A percentile compares a stretch with the other conserved stretches of the same genome.
phyloP scores from a whole-genome alignment of 2,329 filamentous ascomycete species.

The Paracorniculantispora psalliotae region DNA sequence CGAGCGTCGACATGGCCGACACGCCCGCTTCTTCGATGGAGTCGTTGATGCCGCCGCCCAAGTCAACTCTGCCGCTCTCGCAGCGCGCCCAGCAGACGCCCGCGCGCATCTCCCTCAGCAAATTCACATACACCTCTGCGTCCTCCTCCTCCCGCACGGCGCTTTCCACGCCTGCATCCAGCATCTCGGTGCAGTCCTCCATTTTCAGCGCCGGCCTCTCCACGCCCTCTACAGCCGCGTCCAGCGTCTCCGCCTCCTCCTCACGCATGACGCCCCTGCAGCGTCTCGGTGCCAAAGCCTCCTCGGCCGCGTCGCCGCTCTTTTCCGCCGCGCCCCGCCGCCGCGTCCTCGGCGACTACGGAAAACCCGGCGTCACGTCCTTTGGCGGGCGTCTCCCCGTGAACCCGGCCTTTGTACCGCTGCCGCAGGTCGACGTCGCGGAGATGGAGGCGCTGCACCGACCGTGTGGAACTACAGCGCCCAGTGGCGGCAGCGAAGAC shows the following conservation, averaged over 20 bases:
- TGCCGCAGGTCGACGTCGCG: conserved; percentile 49
- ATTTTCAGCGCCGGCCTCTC: conserved; percentile 30
- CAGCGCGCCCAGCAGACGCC: conserved; percentile 20
- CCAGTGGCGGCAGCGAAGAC: conserved; percentile 49
- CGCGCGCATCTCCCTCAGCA: conserved; percentile 22
- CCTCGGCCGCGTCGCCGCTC: conserved; percentile 16
- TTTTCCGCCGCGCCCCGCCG: not conserved
- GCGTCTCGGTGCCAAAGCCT: conserved; percentile 45
- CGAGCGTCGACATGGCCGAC: not conserved
- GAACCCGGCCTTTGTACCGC: conserved; percentile 50
- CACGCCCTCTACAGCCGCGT: conserved; percentile 37
- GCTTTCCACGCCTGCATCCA: conserved; percentile 31
- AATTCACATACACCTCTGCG: conserved; percentile 27
- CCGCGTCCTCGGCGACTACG: not conserved
- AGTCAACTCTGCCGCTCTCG: conserved; percentile 18
- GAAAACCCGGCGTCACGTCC: conserved; percentile 22
- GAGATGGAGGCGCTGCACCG: conserved; percentile 49
- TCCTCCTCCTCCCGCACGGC: conserved; percentile 22
- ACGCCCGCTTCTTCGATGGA: conserved; percentile 22
- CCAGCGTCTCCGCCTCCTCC: conserved; percentile 38
- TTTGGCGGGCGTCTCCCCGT: conserved; percentile 31
- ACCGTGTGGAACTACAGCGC: too few relatives aligned
- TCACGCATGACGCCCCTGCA: conserved; percentile 49
- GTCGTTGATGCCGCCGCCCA: conserved; percentile 26
- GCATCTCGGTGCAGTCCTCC: conserved; percentile 30